These are phyloP conservation scores for Pleurotus ostreatus DNA, from an alignment of 768 basidiomycete species.

Conservation along the genomic window DNA sequence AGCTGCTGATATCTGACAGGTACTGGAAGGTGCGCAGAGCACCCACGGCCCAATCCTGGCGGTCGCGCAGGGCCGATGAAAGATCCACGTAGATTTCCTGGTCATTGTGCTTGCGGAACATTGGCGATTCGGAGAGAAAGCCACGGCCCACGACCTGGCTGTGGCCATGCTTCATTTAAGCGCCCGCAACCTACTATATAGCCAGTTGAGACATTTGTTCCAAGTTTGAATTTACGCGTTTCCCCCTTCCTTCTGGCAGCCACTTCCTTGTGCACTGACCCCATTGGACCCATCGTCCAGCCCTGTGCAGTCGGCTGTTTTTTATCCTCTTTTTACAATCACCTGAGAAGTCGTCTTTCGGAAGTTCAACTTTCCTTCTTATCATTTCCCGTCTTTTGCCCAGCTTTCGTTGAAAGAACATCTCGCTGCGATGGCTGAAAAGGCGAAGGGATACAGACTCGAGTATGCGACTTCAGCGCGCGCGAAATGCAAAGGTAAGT, in stretches of 20 bases:
- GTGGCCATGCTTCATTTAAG: slow-evolving; percentile 3
- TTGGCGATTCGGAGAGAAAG: slow-evolving; percentile 13
- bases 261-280: not conserved
- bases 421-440: slow-evolving; percentile 35
- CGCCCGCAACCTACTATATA: not conserved
- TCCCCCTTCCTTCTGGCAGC: not conserved
- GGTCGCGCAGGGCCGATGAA: slow-evolving; percentile 52
- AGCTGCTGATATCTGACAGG: slow-evolving; percentile 43
- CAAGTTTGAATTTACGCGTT: not conserved
- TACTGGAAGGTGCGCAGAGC: slow-evolving; percentile 45
- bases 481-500: slow-evolving; percentile 76
- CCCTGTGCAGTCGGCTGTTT: not conserved
- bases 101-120: slow-evolving; percentile 38
- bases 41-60: slow-evolving; percentile 53
- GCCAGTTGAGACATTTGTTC: slow-evolving; percentile 2
- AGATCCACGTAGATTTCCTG: slow-evolving; percentile 42
- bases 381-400: not conserved
- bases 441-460: slow-evolving; percentile 67
- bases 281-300: not conserved
- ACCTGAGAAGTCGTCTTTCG: not conserved
- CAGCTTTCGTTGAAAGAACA: not conserved
- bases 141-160: not conserved
- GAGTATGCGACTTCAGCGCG: slow-evolving; percentile 69
- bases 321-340: not conserved
- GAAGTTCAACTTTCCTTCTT: not conserved